Percentiles rank a stretch among this genome's conserved stretches.
Evolutionary conservation across 2,329 filamentous ascomycete genomes (phyloP).

Genomic region (Clarireedia sp.): DNA sequence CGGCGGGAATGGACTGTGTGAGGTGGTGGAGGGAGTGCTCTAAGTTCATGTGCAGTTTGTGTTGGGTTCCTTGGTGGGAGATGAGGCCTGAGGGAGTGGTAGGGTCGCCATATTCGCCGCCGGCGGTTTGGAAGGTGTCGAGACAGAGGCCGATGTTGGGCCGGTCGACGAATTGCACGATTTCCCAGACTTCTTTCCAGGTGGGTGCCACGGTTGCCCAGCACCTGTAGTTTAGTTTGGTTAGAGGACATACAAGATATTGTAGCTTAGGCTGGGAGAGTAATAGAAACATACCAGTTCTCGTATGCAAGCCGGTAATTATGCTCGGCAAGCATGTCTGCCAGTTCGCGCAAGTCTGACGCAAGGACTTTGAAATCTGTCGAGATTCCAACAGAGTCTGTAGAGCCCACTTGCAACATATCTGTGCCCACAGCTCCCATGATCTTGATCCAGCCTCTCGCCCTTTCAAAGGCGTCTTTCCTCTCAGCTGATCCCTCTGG

Average conservation of each 20-base stretch:
- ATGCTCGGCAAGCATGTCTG: constrained; percentile 50
- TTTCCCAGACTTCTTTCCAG: constrained; percentile 64
- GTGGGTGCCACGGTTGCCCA: constrained; percentile 63
- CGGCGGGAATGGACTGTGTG: constrained; percentile 46
- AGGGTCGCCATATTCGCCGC: constrained; percentile 66
- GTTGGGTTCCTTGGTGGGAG: constrained; percentile 35
- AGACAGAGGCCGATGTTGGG: constrained; percentile 66
- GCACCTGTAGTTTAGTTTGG: constrained; percentile 37
- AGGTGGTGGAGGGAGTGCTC: constrained; percentile 48
- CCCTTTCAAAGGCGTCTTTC: constrained; percentile 53
- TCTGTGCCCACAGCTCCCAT: constrained; percentile 64
- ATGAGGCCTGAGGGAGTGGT: constrained; percentile 53
- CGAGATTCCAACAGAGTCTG: constrained; percentile 1
- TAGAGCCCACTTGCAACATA: constrained; percentile 52
- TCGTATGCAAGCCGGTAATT: constrained; percentile 63
- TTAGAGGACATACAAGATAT: not conserved
- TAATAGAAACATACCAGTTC: constrained; percentile 44
- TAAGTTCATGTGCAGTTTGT: constrained; percentile 43
- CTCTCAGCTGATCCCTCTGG: constrained; percentile 47
- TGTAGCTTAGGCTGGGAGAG: not conserved
- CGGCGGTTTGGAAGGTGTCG: constrained; percentile 70
- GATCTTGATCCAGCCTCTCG: constrained; percentile 58
- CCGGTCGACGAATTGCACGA: constrained; percentile 54
- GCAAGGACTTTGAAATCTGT: constrained; percentile 38
- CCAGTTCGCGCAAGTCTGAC: constrained; percentile 55